Evolutionary conservation across 768 basidiomycete species (phyloP).

Genomic region (Phanerochaete carnosa): DNA sequence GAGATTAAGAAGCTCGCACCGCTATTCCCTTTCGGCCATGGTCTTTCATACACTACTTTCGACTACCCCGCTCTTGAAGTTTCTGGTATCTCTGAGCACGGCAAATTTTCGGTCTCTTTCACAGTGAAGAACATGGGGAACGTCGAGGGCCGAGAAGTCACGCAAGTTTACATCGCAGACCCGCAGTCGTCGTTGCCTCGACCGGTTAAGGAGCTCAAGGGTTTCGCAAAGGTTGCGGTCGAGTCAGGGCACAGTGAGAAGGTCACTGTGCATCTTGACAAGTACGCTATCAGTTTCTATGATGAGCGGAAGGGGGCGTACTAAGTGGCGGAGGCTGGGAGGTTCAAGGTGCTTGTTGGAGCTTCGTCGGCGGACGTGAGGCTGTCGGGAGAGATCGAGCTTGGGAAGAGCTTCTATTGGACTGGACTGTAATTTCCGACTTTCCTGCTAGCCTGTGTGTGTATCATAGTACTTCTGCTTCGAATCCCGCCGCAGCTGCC

Average conservation of each 20-base stretch:
- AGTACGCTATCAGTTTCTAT: slow-evolving; percentile 47
- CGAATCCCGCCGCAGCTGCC: no score
- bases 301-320: slow-evolving; percentile 36
- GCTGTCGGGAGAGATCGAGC: slow-evolving; percentile 32
- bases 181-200: slow-evolving; percentile 39
- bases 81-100: slow-evolving; percentile 29
- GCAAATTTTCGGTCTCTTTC: slow-evolving; percentile 40
- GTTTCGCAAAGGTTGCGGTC: slow-evolving; percentile 44
- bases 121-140: slow-evolving; percentile 42
- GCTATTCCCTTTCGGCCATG: slow-evolving; percentile 54
- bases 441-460: no score
- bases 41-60: slow-evolving; percentile 60
- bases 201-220: slow-evolving; percentile 44
- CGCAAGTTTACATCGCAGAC: slow-evolving; percentile 47
- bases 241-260: slow-evolving; percentile 40
- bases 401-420: slow-evolving; percentile 38
- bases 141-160: slow-evolving; percentile 42
- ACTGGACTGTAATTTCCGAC: slow-evolving; percentile 31
- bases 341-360: slow-evolving; percentile 42
- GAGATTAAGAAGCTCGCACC: slow-evolving; percentile 41
- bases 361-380: slow-evolving; percentile 42
- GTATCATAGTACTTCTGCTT: no score
- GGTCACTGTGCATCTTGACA: slow-evolving; percentile 37
- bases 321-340: slow-evolving; percentile 35
- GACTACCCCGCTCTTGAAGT: slow-evolving; percentile 41